Conservation (phyloP, 805 yeast genomes). For the Yamadazyma endophytica region DNA sequence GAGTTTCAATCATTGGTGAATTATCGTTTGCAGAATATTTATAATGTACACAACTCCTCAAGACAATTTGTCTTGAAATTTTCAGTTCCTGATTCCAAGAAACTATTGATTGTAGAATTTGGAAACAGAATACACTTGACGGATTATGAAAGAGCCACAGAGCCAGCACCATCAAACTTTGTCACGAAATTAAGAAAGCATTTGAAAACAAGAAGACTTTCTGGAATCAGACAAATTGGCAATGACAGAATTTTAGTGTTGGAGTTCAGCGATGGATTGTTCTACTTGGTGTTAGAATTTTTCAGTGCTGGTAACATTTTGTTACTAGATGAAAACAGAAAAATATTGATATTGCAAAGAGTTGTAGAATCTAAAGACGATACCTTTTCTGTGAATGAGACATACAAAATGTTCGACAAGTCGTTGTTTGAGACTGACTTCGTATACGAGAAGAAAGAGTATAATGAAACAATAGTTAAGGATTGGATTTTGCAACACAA, state of each 20-base stretch:
- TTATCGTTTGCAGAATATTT: slow-evolving; percentile 77
- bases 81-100: slow-evolving; percentile 77
- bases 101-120: slow-evolving; percentile 72
- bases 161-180: slow-evolving; percentile 80
- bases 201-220: slow-evolving; percentile 72
- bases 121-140: slow-evolving; percentile 81
- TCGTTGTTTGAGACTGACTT: slow-evolving; percentile 33
- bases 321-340: slow-evolving; percentile 62
- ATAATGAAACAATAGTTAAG: slow-evolving; percentile 25
- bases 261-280: slow-evolving; percentile 78
- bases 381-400: slow-evolving; percentile 70
- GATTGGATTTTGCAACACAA: slow-evolving; percentile 39
- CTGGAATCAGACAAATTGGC: slow-evolving; percentile 68
- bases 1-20: slow-evolving; percentile 64
- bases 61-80: slow-evolving; percentile 78
- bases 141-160: slow-evolving; percentile 74
- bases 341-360: slow-evolving; percentile 72
- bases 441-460: slow-evolving; percentile 12
- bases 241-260: slow-evolving; percentile 81
- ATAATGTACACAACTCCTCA: slow-evolving; percentile 67
- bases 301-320: slow-evolving; percentile 93
- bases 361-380: slow-evolving; percentile 69
- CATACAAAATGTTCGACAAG: slow-evolving; percentile 58
- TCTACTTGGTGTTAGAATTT: slow-evolving; percentile 79
- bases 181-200: slow-evolving; percentile 84